Percentiles rank a stretch among this genome's conserved stretches.
These are phyloP conservation scores for Acidomyces sp. DNA, from an alignment of 495 filamentous ascomycete genomes.

Conservation along the genomic window DNA sequence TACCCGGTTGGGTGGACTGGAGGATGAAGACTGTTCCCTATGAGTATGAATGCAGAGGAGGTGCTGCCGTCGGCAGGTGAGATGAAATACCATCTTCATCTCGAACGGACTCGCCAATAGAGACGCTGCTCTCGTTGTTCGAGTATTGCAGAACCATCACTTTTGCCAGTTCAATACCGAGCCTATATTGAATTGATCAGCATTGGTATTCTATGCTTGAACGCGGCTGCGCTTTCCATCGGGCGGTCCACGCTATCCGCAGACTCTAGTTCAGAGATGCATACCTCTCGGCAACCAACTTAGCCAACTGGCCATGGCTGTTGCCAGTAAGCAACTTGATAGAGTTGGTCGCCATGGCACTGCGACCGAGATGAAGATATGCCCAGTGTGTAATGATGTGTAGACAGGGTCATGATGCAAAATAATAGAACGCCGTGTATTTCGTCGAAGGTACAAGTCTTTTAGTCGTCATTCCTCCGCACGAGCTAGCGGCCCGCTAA, in stretches of 20 bases:
- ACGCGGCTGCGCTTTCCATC: neutral
- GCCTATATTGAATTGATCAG: conserved; percentile 30
- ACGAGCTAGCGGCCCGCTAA: too few species aligned
- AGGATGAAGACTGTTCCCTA: conserved; percentile 68
- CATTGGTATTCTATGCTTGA: neutral
- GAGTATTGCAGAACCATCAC: conserved; percentile 92
- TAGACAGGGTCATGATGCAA: conserved; percentile 1
- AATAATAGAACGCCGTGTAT: neutral
- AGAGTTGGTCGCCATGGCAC: conserved; percentile 62
- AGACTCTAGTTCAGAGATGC: neutral
- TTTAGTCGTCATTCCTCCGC: neutral
- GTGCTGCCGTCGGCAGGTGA: neutral
- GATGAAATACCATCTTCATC: conserved; percentile 73
- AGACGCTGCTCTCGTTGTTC: conserved; percentile 94
- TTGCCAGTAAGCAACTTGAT: conserved; percentile 94
- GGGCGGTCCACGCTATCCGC: neutral
- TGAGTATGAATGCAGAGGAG: conserved; percentile 1
- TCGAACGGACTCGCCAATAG: conserved; percentile 89
- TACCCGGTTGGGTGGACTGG: conserved; percentile 87
- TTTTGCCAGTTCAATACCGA: conserved; percentile 87
- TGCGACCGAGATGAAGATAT: conserved; percentile 6
- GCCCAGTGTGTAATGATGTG: neutral
- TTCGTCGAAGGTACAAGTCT: neutral
- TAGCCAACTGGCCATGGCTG: conserved; percentile 83
- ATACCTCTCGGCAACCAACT: conserved; percentile 82